Evolutionary conservation across 805 yeast species (phyloP).

Genomic region (Middelhovenomyces tepae): DNA sequence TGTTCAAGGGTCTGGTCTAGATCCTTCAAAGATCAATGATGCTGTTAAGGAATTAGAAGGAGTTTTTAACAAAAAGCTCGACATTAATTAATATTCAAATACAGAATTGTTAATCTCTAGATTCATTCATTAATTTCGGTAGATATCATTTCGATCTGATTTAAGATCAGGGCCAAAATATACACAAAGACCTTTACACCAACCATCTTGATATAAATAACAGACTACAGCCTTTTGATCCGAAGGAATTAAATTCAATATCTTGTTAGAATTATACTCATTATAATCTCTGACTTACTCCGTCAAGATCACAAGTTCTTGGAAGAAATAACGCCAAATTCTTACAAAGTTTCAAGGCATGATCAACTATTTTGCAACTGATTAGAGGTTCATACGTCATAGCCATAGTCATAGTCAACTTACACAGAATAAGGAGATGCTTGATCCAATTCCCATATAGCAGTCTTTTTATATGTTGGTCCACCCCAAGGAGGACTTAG

Average conservation of each 20-base stretch:
- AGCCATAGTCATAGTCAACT: slow-evolving; percentile 1
- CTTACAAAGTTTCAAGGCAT: slow-evolving; percentile 8
- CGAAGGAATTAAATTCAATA: slow-evolving; percentile 6
- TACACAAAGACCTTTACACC: slow-evolving; percentile 13
- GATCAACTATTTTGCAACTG: slow-evolving; percentile 6
- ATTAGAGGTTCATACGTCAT: not conserved
- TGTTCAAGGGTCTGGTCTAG: slow-evolving; percentile 95
- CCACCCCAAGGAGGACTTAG: slow-evolving; percentile 92
- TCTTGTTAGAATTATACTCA: slow-evolving; percentile 5
- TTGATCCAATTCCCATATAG: slow-evolving; percentile 12
- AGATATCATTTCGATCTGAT: slow-evolving; percentile 1
- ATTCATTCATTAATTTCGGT: too few species aligned
- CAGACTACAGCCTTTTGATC: slow-evolving; percentile 10
- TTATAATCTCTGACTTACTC: not conserved
- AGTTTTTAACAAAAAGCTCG: slow-evolving; percentile 32
- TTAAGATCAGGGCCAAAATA: slow-evolving; percentile 9
- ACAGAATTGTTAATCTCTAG: too few species aligned
- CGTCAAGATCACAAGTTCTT: slow-evolving; percentile 13
- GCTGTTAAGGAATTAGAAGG: slow-evolving; percentile 68
- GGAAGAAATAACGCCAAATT: slow-evolving; percentile 19
- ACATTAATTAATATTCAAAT: not conserved
- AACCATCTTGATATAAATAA: slow-evolving; percentile 13
- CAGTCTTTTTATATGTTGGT: slow-evolving; percentile 36
- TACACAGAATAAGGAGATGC: slow-evolving; percentile 9
- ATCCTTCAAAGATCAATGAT: slow-evolving; percentile 53